Conservation (phyloP, 2,329 filamentous ascomycete species). For the Talaromyces rugulosus region DNA sequence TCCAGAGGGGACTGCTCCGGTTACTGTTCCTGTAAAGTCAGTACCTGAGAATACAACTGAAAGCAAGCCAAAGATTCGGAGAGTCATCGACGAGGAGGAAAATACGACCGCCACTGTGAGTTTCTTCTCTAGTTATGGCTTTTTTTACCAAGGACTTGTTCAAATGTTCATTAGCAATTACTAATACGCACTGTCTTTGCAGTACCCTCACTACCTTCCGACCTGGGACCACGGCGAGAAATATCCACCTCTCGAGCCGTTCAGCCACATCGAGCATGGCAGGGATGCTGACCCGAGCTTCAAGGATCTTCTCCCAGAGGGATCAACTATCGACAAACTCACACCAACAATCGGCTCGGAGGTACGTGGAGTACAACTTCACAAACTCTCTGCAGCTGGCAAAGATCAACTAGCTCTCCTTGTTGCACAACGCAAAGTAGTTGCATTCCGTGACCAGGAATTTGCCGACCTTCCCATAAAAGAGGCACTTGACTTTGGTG, state of each 20-base stretch:
- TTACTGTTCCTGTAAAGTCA: conserved; percentile 1
- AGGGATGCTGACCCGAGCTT: conserved; percentile 41
- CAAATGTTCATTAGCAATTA: neutral
- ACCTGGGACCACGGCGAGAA: conserved; percentile 21
- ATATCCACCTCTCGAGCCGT: conserved; percentile 38
- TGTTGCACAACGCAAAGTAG: conserved; percentile 27
- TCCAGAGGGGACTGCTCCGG: neutral
- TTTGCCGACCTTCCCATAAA: conserved; percentile 17
- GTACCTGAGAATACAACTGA: neutral
- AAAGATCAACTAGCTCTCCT: conserved; percentile 49
- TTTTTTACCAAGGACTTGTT: neutral
- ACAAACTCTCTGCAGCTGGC: conserved; percentile 43
- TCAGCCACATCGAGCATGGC: conserved; percentile 40
- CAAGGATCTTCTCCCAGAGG: conserved; percentile 35
- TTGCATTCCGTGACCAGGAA: conserved; percentile 17
- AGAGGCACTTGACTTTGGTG: conserved; percentile 19
- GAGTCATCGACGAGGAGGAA: conserved; percentile 6
- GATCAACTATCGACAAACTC: conserved; percentile 14
- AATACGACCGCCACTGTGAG: conserved; percentile 3
- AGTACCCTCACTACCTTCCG: conserved; percentile 26
- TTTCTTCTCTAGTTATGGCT: neutral
- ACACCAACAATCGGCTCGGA: conserved; percentile 44
- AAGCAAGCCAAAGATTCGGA: conserved; percentile 3
- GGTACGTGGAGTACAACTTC: conserved; percentile 46
- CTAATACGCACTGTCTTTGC: neutral